Conservation (phyloP, 176 grass and related monocot species). For the Pontederia paniculata region DNA sequence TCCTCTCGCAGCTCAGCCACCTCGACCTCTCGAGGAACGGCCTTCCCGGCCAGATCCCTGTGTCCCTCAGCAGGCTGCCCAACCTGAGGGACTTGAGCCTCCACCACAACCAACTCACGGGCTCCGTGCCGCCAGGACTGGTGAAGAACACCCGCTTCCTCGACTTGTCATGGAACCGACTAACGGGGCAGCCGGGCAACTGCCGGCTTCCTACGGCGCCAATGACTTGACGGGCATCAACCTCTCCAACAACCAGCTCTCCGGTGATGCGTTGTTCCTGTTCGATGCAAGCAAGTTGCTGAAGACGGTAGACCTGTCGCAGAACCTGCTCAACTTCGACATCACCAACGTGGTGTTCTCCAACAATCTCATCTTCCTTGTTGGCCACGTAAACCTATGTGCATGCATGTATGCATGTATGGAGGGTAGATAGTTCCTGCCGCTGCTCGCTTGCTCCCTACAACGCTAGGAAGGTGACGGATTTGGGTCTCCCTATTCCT, state of each 20-base stretch:
- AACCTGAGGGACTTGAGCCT: slow-evolving; percentile 19
- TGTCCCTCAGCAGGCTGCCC: slow-evolving; percentile 13
- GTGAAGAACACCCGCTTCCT: slow-evolving; percentile 13
- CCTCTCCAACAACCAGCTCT: slow-evolving; percentile 27
- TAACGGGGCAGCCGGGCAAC: slow-evolving; percentile 15
- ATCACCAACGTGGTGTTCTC: slow-evolving; percentile 25
- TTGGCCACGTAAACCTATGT: too few relatives aligned
- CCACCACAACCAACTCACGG: slow-evolving; percentile 20
- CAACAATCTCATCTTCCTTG: neutral
- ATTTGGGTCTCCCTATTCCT: too few relatives aligned
- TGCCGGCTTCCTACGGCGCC: slow-evolving; percentile 16
- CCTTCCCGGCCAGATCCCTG: slow-evolving; percentile 24
- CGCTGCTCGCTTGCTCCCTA: too few relatives aligned
- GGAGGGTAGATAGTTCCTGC: too few relatives aligned
- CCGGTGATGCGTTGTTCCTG: slow-evolving; percentile 33
- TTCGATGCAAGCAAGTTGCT: slow-evolving; percentile 13
- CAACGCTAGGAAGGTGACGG: too few relatives aligned
- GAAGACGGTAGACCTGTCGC: too few relatives aligned
- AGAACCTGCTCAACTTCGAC: slow-evolving; percentile 31
- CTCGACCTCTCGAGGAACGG: slow-evolving; percentile 12
- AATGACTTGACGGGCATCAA: neutral
- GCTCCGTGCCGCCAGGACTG: slow-evolving; percentile 25
- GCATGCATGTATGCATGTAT: too few relatives aligned
- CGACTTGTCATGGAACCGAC: slow-evolving; percentile 21
- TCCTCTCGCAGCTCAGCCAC: neutral